Percentiles rank a stretch among this genome's conserved stretches.
Conservation (phyloP, 2,329 filamentous ascomycete species). For the Zymoseptoria pseudotritici region DNA sequence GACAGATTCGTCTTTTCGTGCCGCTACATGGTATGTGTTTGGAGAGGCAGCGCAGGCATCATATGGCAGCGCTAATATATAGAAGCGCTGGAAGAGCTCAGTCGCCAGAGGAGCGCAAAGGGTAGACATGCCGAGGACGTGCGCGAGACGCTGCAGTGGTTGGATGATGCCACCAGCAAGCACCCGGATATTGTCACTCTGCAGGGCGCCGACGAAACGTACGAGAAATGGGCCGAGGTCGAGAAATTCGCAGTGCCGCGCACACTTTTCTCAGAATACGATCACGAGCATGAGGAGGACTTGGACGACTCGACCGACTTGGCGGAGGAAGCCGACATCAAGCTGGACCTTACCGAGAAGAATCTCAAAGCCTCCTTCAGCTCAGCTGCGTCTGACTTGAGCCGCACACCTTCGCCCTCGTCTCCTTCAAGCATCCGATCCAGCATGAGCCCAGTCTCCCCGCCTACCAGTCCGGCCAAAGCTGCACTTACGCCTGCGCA, state of each 20-base stretch:
- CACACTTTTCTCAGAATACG: constrained; percentile 43
- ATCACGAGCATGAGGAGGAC: constrained; percentile 35
- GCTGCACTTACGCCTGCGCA: constrained; percentile 15
- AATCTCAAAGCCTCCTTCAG: constrained; percentile 36
- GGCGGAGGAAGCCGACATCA: constrained; percentile 31
- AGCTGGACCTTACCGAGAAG: constrained; percentile 22
- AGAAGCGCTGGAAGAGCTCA: constrained; percentile 40
- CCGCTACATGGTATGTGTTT: constrained; percentile 42
- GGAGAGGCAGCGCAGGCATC: not conserved
- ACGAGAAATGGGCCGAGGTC: constrained; percentile 43
- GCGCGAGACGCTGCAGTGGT: constrained; percentile 43
- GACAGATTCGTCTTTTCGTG: constrained; percentile 44
- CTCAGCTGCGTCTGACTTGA: constrained; percentile 36
- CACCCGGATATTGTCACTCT: constrained; percentile 37
- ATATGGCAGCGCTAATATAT: constrained; percentile 4
- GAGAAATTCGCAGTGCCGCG: constrained; percentile 42
- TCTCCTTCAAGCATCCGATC: constrained; percentile 34
- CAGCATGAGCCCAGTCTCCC: constrained; percentile 26
- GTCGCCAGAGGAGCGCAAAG: constrained; percentile 36
- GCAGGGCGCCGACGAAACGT: constrained; percentile 43
- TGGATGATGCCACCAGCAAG: constrained; percentile 44
- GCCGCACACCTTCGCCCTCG: constrained; percentile 33
- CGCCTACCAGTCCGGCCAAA: constrained; percentile 28
- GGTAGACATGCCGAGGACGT: constrained; percentile 39
- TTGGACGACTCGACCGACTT: constrained; percentile 24